Conservation (phyloP, 257 asterid species). For the Solanum dulcamara region DNA sequence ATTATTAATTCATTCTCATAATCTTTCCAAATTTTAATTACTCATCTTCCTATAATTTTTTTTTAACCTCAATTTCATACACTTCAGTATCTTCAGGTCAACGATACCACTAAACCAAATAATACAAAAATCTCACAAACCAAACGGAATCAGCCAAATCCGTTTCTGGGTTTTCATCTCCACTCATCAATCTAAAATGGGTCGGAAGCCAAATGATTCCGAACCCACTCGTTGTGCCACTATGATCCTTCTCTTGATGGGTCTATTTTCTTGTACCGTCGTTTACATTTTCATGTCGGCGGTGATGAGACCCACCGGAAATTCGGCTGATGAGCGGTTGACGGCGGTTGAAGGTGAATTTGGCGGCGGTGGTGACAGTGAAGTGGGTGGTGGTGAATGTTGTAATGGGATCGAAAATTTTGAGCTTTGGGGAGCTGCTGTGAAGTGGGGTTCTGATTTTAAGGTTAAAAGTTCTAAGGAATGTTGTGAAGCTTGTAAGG, state of each 20-base stretch:
- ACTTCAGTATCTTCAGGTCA: background rate
- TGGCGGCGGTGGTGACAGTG: slow-evolving; percentile 2
- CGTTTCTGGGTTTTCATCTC: slow-evolving; percentile 18
- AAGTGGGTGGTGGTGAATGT: slow-evolving; percentile 28
- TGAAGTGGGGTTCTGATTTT: slow-evolving; percentile 90
- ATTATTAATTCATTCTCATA: background rate
- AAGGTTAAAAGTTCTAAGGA: slow-evolving; percentile 62
- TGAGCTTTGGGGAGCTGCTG: slow-evolving; percentile 95
- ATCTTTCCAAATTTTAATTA: background rate
- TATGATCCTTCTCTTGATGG: slow-evolving; percentile 54
- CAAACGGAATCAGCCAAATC: background rate
- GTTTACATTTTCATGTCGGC: slow-evolving; percentile 62
- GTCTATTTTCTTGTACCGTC: slow-evolving; percentile 51
- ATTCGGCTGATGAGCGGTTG: slow-evolving; percentile 13
- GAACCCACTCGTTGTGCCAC: slow-evolving; percentile 52
- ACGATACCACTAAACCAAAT: slow-evolving; percentile 1
- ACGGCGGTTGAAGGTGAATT: slow-evolving; percentile 7
- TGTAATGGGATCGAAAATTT: slow-evolving; percentile 60
- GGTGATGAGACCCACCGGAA: slow-evolving; percentile 21
- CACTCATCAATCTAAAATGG: slow-evolving; percentile 32
- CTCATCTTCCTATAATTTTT: background rate
- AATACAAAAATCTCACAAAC: slow-evolving; percentile 9
- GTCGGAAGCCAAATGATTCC: slow-evolving; percentile 63
- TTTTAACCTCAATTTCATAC: background rate
- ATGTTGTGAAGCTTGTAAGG: slow-evolving; percentile 73